phyloP scores from a whole-genome alignment of 192 early-diverging fungal genomes.

The Gryganskiella cystojenkinii region DNA sequence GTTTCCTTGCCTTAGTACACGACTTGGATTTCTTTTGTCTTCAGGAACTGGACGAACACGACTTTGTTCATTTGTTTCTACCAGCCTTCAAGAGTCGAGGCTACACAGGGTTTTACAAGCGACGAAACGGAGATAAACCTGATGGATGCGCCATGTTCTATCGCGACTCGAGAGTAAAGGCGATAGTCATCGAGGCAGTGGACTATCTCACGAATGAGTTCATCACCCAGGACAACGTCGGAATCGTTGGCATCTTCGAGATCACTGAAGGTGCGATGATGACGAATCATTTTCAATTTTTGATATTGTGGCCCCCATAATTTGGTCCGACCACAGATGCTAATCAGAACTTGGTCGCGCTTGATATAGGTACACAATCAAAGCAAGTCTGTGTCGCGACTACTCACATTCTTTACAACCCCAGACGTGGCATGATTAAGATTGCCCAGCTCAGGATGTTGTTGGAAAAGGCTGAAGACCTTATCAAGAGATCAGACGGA shows the following conservation, averaged over 20 bases:
- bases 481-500: conserved; percentile 1
- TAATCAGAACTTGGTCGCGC: background rate
- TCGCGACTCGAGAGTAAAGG: conserved; percentile 13
- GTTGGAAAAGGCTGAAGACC: background rate
- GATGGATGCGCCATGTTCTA: conserved; percentile 50
- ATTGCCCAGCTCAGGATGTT: conserved; percentile 40
- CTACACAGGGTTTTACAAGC: conserved; percentile 16
- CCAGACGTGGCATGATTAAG: conserved; percentile 35
- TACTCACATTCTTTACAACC: conserved; percentile 34
- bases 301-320: too few species aligned
- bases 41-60: conserved; percentile 27
- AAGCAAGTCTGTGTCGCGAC: conserved; percentile 33
- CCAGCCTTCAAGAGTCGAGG: conserved; percentile 10
- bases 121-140: conserved; percentile 19
- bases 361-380: background rate
- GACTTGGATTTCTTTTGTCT: conserved; percentile 38
- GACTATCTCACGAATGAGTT: conserved; percentile 10
- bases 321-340: background rate
- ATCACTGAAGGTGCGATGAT: conserved; percentile 26
- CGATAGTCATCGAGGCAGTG: background rate
- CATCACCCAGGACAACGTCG: conserved; percentile 27
- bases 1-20: conserved; percentile 11
- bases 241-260: conserved; percentile 41
- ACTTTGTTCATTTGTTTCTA: conserved; percentile 8
- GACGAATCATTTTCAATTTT: background rate